Conservation (phyloP, 2,329 filamentous ascomycete species). For the Stemphylium lycopersici region DNA sequence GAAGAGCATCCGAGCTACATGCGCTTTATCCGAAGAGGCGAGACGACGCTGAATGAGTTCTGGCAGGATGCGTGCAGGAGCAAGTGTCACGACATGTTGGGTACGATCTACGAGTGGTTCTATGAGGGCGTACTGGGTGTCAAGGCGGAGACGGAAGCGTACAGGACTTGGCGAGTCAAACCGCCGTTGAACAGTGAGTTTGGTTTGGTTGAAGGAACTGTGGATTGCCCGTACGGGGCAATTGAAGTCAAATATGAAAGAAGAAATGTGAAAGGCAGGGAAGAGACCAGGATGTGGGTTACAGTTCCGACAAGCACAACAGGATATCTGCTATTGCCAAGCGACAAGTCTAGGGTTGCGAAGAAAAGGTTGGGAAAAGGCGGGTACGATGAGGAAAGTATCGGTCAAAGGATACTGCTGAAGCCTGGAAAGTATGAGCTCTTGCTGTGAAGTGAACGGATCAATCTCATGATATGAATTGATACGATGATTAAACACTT, state of each 20-base stretch:
- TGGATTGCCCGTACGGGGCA: slow-evolving; percentile 50
- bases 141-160: slow-evolving; percentile 48
- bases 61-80: slow-evolving; percentile 54
- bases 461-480: too few species aligned
- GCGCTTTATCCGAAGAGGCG: slow-evolving; percentile 55
- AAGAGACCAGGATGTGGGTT: slow-evolving; percentile 21
- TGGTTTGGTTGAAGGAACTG: slow-evolving; percentile 44
- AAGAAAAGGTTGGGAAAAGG: too few species aligned
- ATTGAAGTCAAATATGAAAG: slow-evolving; percentile 39
- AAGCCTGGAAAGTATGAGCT: too few species aligned
- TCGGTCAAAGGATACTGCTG: too few species aligned
- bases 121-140: slow-evolving; percentile 52
- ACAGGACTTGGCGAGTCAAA: slow-evolving; percentile 49
- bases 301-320: slow-evolving; percentile 33
- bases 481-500: too few species aligned
- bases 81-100: slow-evolving; percentile 58
- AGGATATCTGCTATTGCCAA: slow-evolving; percentile 21
- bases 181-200: slow-evolving; percentile 53
- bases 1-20: slow-evolving; percentile 58
- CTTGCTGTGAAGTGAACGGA: too few species aligned
- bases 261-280: neutral
- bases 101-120: slow-evolving; percentile 58
- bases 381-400: too few species aligned
- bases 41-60: slow-evolving; percentile 54
- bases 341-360: neutral